phyloP scores from a whole-genome alignment of 176 grass and related monocot genomes.

The Areca catechu region DNA sequence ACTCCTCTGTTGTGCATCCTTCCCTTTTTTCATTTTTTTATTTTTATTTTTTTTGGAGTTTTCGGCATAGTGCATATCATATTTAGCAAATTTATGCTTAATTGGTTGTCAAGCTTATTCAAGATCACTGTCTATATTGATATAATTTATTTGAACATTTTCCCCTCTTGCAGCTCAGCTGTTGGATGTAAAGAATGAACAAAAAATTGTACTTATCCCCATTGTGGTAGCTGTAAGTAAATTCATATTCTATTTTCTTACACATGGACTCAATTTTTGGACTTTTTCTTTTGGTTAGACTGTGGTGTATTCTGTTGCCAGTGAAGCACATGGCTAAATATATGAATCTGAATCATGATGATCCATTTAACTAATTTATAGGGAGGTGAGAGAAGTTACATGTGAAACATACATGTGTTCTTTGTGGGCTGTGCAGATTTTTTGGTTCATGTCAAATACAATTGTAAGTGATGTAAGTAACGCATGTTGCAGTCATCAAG shows the following conservation, averaged over 20 bases:
- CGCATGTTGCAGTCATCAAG: background rate
- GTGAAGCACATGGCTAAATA: too few species aligned
- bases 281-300: slow-evolving; percentile 1
- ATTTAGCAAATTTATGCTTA: background rate
- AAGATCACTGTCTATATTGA: slow-evolving; percentile 3
- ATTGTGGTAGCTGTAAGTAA: slow-evolving; percentile 73
- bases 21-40: too few species aligned
- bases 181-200: slow-evolving; percentile 53
- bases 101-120: background rate
- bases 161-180: slow-evolving; percentile 58
- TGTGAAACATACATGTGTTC: too few species aligned
- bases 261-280: background rate
- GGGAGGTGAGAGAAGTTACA: too few species aligned
- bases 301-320: too few species aligned
- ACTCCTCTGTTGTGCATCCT: too few species aligned
- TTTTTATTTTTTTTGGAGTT: too few species aligned
- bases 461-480: background rate
- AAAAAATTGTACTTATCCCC: slow-evolving; percentile 67
- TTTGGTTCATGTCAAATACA: too few species aligned
- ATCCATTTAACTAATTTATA: too few species aligned
- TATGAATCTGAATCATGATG: too few species aligned
- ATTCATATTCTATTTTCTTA: slow-evolving; percentile 6
- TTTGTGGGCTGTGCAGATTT: too few species aligned
- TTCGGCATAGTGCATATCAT: too few species aligned
- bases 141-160: slow-evolving; percentile 1